Percentiles rank a stretch among this genome's conserved stretches.
phyloP scores from a whole-genome alignment of 2,329 filamentous ascomycete genomes.

The Clarireedia sp. region DNA sequence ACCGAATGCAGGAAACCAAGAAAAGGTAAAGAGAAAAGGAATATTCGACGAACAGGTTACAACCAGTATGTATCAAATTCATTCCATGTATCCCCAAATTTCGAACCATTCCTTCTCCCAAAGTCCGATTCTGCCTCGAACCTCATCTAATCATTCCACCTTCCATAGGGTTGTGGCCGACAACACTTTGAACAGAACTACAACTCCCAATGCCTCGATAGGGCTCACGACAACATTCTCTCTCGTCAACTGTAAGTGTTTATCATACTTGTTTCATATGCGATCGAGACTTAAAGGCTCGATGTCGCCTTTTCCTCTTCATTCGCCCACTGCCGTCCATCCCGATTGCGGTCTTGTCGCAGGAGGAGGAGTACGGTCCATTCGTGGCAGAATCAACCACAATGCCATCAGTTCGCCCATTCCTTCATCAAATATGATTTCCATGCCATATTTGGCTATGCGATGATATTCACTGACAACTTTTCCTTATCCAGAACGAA shows the following conservation, averaged over 20 bases:
- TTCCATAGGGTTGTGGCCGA: conserved; percentile 4
- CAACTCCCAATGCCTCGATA: conserved; percentile 30
- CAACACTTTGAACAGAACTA: conserved; percentile 22
- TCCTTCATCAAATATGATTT: conserved; percentile 21
- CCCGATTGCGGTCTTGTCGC: conserved; percentile 11
- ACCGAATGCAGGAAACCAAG: conserved; percentile 9
- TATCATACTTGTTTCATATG: conserved; percentile 23
- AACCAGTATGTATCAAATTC: conserved; percentile 19
- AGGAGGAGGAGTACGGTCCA: conserved; percentile 22
- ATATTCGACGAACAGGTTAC: conserved; percentile 12
- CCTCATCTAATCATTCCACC: conserved; percentile 17
- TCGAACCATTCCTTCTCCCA: conserved; percentile 11
- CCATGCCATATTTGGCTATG: conserved; percentile 16
- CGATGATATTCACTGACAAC: conserved; percentile 18
- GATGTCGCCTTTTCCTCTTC: conserved; percentile 10
- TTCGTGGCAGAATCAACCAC: conserved; percentile 13
- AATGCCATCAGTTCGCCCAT: conserved; percentile 24
- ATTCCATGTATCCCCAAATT: conserved; percentile 9
- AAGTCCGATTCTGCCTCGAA: conserved; percentile 9
- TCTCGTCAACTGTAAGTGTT: conserved; percentile 27
- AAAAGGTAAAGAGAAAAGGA: conserved; percentile 10
- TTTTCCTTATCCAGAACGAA: conserved; percentile 15
- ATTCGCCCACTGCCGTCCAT: conserved; percentile 11
- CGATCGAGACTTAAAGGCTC: conserved; percentile 25
- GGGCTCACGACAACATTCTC: conserved; percentile 26